A percentile compares a stretch with the other conserved stretches of the same genome.
Conservation (phyloP, 495 filamentous ascomycete genomes). For the Aeminium ludgeri region DNA sequence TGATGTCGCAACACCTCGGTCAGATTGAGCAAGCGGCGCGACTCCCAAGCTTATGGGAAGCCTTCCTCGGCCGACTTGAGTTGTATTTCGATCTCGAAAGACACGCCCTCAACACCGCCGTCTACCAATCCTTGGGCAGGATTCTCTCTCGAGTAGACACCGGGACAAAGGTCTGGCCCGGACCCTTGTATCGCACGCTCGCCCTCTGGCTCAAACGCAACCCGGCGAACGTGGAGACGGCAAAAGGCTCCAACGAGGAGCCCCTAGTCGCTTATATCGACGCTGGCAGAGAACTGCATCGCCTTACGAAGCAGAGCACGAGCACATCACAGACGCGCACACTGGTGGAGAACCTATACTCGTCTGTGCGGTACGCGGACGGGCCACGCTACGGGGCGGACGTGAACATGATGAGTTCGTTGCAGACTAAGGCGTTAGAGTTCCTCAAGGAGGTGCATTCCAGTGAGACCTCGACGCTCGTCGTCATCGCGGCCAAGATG, state of each 20-base stretch:
- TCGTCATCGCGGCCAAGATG: conserved; percentile 51
- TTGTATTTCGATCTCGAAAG: conserved; percentile 18
- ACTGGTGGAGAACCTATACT: conserved; percentile 36
- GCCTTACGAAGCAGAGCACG: conserved; percentile 51
- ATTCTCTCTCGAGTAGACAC: conserved; percentile 15
- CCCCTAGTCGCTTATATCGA: conserved; percentile 64
- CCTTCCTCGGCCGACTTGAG: conserved; percentile 15
- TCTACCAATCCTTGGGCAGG: conserved; percentile 17
- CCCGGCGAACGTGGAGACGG: conserved; percentile 24
- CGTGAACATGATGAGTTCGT: conserved; percentile 60
- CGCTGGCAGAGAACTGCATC: conserved; percentile 61
- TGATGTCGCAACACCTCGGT: conserved; percentile 10
- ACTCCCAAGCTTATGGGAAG: conserved; percentile 20
- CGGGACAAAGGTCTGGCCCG: conserved; percentile 3
- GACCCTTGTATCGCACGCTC: conserved; percentile 3
- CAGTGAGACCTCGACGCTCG: conserved; percentile 52
- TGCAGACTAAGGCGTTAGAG: conserved; percentile 61
- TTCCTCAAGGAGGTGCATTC: conserved; percentile 53
- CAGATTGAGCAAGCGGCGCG: conserved; percentile 12
- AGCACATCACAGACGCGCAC: conserved; percentile 39
- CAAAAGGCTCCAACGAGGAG: conserved; percentile 49
- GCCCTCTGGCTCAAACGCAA: conserved; percentile 10
- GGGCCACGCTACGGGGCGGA: conserved; percentile 65
- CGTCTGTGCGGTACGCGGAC: conserved; percentile 52
- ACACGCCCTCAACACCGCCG: conserved; percentile 18